Conservation (phyloP, 768 basidiomycete species). For the Leccinum ochraceum region DNA sequence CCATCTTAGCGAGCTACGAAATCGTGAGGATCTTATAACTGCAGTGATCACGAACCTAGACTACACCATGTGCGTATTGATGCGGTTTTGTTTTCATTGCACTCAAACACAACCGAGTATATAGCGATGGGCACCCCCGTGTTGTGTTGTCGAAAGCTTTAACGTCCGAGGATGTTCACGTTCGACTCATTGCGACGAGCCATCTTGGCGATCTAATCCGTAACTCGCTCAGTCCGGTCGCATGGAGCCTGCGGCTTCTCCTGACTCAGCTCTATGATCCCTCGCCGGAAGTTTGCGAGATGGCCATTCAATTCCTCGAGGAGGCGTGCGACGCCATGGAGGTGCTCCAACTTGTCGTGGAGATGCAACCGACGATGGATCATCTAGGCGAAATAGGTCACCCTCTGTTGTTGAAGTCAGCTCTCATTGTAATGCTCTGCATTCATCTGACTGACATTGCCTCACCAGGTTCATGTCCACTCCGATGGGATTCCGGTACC, state of each 20-base stretch:
- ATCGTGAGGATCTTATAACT: conserved; percentile 90
- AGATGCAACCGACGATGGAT: conserved; percentile 93
- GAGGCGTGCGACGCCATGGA: conserved; percentile 86
- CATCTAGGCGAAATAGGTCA: conserved; percentile 94
- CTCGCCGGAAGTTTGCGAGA: conserved; percentile 83
- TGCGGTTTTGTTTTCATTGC: neutral
- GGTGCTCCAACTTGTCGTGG: conserved; percentile 85
- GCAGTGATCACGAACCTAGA: conserved; percentile 90
- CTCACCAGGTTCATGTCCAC: conserved; percentile 86
- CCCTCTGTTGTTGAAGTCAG: conserved; percentile 82
- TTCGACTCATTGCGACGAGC: conserved; percentile 85
- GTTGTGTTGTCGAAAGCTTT: conserved; percentile 93
- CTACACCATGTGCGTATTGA: conserved; percentile 72
- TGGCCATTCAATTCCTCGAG: conserved; percentile 87
- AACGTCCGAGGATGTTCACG: conserved; percentile 90
- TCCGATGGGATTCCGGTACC: conserved; percentile 87
- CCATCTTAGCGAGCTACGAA: conserved; percentile 86
- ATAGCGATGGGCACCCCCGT: conserved; percentile 90
- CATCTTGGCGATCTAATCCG: conserved; percentile 84
- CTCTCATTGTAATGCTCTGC: conserved; percentile 1
- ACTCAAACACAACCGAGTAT: conserved; percentile 6
- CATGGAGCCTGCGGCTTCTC: conserved; percentile 89
- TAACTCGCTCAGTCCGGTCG: conserved; percentile 57
- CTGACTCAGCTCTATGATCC: conserved; percentile 97
- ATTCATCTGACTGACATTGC: conserved; percentile 1